Evolutionary conservation across 495 filamentous ascomycete genomes (phyloP).

Genomic region (Zalerion maritima): DNA sequence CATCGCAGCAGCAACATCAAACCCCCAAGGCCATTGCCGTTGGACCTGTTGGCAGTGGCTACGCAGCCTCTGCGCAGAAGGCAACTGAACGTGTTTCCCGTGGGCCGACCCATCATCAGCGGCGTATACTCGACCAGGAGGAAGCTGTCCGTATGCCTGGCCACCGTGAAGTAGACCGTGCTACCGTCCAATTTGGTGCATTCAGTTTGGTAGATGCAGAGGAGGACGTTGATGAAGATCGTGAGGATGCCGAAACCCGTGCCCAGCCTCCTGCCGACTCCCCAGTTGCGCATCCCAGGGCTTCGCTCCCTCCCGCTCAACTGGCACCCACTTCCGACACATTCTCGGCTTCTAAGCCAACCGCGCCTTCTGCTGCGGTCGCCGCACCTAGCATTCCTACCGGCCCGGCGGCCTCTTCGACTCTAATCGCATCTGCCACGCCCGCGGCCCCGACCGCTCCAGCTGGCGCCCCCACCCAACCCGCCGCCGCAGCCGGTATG

Average conservation of each 20-base stretch:
- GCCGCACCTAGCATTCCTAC: constrained; percentile 22
- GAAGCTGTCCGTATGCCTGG: constrained; percentile 97
- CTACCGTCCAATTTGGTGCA: constrained; percentile 94
- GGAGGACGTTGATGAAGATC: constrained; percentile 84
- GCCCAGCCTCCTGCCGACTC: constrained; percentile 91
- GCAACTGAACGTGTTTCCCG: constrained; percentile 41
- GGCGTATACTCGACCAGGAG: constrained; percentile 80
- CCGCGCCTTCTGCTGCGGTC: constrained; percentile 32
- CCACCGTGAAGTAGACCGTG: constrained; percentile 87
- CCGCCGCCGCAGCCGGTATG: constrained; percentile 13
- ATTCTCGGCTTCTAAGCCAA: constrained; percentile 50
- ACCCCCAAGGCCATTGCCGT: constrained; percentile 38
- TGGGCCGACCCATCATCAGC: constrained; percentile 62
- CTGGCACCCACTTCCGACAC: constrained; percentile 43
- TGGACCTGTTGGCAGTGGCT: too few species aligned
- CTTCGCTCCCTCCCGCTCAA: constrained; percentile 70
- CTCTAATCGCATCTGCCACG: constrained; percentile 19
- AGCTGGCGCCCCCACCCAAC: constrained; percentile 9
- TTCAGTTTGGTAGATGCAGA: constrained; percentile 70
- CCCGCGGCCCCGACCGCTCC: constrained; percentile 16
- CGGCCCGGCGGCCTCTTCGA: not conserved
- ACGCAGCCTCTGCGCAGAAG: constrained; percentile 60
- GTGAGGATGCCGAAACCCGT: constrained; percentile 88
- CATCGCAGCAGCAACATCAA: constrained; percentile 43
- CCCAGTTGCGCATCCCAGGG: constrained; percentile 73